Percentiles rank a stretch among this genome's conserved stretches.
These are phyloP conservation scores for Heritiera fomes DNA, from an alignment of 345 rosid genomes.

Conservation along the genomic window DNA sequence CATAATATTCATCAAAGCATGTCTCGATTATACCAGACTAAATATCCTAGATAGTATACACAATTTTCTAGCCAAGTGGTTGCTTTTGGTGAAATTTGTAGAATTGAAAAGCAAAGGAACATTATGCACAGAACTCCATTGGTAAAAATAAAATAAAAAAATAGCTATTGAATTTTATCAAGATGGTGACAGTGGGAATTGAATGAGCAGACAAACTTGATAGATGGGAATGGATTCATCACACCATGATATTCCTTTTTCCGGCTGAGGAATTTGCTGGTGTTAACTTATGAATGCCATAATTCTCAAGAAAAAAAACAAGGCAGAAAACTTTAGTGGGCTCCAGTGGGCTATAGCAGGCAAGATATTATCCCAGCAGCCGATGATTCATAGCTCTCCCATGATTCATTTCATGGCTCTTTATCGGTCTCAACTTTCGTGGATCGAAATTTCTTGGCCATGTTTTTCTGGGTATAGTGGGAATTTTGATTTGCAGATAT, in stretches of 20 bases:
- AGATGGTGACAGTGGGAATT: constrained; percentile 8
- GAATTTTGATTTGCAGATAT: not conserved
- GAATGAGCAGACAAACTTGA: constrained; percentile 15
- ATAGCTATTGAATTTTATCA: not conserved
- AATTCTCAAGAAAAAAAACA: not conserved
- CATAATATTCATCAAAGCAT: not conserved
- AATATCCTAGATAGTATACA: not conserved
- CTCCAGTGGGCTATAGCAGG: constrained; percentile 26
- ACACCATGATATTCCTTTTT: not conserved
- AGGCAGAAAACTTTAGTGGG: constrained; percentile 20
- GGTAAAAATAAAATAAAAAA: not conserved
- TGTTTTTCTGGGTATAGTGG: not conserved
- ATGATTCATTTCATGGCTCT: not conserved
- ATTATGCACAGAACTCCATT: not conserved
- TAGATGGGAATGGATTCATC: constrained; percentile 2
- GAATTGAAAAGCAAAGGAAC: not conserved
- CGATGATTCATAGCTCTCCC: constrained; percentile 27
- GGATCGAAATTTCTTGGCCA: not conserved
- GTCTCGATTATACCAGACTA: not conserved
- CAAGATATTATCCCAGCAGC: constrained; percentile 31
- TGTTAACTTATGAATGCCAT: constrained; percentile 16
- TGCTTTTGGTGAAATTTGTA: not conserved
- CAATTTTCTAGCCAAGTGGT: not conserved
- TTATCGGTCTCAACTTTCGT: not conserved
- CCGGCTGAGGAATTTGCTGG: constrained; percentile 33